Evolutionary conservation across 768 basidiomycete species (phyloP).

Genomic region (Myochromella boudieri): DNA sequence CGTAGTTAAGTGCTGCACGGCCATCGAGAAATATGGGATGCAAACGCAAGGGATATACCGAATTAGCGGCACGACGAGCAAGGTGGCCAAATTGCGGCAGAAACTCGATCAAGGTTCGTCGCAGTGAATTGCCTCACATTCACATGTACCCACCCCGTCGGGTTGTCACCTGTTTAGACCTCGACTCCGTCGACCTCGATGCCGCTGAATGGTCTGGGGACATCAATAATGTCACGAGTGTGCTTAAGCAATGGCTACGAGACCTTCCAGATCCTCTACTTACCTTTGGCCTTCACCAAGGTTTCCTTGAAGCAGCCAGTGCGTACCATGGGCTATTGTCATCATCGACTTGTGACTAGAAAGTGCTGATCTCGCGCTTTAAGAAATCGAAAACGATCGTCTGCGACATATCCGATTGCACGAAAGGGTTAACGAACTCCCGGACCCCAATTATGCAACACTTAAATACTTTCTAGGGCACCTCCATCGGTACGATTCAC

Average conservation of each 20-base stretch:
- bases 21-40: constrained; percentile 90
- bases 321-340: too few species aligned
- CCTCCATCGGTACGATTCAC: constrained; percentile 67
- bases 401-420: constrained; percentile 94
- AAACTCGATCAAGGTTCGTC: constrained; percentile 77
- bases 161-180: constrained; percentile 51
- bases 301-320: constrained; percentile 96
- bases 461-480: constrained; percentile 95
- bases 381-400: constrained; percentile 92
- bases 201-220: constrained; percentile 89
- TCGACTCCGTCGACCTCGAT: constrained; percentile 86
- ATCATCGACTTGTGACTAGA: too few species aligned
- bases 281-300: constrained; percentile 80
- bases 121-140: constrained; percentile 3
- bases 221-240: constrained; percentile 95
- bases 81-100: constrained; percentile 80
- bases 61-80: constrained; percentile 87
- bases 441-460: constrained; percentile 98
- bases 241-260: constrained; percentile 93
- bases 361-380: constrained; percentile 6
- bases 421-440: constrained; percentile 95
- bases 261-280: constrained; percentile 94
- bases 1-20: constrained; percentile 84
- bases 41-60: constrained; percentile 89
- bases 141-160: constrained; percentile 1